Conservation (phyloP, 2,329 filamentous ascomycete genomes). For the Fusarium devonianum region DNA sequence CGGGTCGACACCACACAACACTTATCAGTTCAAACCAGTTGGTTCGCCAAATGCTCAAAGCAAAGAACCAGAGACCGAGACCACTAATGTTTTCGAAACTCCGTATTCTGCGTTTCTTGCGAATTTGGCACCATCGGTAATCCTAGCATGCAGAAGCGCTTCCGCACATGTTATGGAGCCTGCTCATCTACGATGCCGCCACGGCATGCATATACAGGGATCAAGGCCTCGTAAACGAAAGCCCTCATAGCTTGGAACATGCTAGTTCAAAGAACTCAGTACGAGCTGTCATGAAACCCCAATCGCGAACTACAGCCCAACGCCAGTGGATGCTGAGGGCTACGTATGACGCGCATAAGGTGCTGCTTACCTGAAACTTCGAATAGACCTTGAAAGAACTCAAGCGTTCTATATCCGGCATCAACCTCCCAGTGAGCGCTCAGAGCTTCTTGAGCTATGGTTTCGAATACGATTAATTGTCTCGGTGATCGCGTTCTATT, state of each 20-base stretch:
- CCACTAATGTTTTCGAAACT: conserved; percentile 18
- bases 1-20: too few relatives aligned
- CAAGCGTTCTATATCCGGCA: conserved; percentile 8
- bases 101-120: conserved; percentile 18
- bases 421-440: background rate
- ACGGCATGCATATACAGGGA: conserved; percentile 33
- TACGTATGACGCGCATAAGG: conserved; percentile 4
- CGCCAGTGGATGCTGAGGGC: conserved; percentile 17
- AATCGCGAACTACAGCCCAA: conserved; percentile 20
- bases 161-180: conserved; percentile 24
- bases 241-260: conserved; percentile 21
- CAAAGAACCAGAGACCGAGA: conserved; percentile 16
- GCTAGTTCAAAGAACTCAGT: conserved; percentile 2
- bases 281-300: conserved; percentile 12
- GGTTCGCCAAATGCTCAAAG: conserved; percentile 25
- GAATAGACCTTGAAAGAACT: background rate
- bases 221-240: conserved; percentile 29
- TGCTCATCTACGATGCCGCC: conserved; percentile 28
- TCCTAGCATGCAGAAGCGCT: conserved; percentile 8
- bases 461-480: conserved; percentile 1
- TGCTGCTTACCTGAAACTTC: conserved; percentile 16
- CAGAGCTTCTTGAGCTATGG: background rate
- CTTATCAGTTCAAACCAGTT: too few relatives aligned
- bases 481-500: conserved; percentile 1
- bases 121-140: conserved; percentile 6